phyloP scores from a whole-genome alignment of 129 eudicot genomes.

The Calendula officinalis region DNA sequence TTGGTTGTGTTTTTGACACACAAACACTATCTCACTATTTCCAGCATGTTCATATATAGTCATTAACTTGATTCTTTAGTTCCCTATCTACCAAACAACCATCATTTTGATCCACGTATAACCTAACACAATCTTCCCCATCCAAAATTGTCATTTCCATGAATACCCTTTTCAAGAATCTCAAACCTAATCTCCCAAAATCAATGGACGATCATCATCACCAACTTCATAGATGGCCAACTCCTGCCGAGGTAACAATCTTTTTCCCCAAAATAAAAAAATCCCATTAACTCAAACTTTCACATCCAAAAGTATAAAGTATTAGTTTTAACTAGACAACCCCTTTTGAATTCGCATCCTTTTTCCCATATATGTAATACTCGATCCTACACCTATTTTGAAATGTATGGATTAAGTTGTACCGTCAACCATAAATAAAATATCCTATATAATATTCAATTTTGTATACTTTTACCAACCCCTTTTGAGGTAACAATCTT shows the following conservation, averaged over 20 bases:
- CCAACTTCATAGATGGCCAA: constrained; percentile 80
- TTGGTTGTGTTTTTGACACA: constrained; percentile 27
- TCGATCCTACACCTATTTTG: constrained; percentile 4
- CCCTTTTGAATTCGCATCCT: constrained; percentile 47
- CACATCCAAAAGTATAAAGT: background rate
- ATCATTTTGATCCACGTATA: constrained; percentile 44
- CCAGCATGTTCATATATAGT: constrained; percentile 24
- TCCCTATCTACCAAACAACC: constrained; percentile 39
- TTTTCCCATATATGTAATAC: constrained; percentile 4
- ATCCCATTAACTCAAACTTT: background rate
- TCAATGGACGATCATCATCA: constrained; percentile 43
- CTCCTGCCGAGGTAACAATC: constrained; percentile 63
- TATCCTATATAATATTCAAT: background rate
- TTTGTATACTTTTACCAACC: background rate
- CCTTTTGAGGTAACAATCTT: constrained; percentile 13
- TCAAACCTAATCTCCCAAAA: constrained; percentile 43
- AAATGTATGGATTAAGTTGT: constrained; percentile 4
- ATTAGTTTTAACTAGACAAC: constrained; percentile 38
- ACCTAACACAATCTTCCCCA: constrained; percentile 66
- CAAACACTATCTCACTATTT: constrained; percentile 17
- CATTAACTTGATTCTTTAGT: constrained; percentile 18
- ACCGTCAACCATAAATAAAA: background rate
- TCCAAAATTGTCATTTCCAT: constrained; percentile 49
- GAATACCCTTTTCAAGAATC: constrained; percentile 52
- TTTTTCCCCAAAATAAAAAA: background rate